These are phyloP conservation scores for Colletotrichum sp. DNA, from an alignment of 2,329 filamentous ascomycete genomes.

Conservation along the genomic window DNA sequence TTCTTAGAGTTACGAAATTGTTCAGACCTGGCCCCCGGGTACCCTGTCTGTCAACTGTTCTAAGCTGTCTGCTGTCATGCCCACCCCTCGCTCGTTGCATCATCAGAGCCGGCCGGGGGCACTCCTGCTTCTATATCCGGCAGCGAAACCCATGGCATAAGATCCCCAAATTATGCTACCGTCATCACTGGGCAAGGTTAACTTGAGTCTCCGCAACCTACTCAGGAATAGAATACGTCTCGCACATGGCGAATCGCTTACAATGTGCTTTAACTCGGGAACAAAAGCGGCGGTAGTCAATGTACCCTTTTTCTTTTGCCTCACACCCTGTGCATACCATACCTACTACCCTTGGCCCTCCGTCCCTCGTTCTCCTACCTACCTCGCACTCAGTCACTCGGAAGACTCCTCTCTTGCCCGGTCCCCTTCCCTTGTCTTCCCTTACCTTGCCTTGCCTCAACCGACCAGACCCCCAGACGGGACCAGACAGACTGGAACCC, in stretches of 20 bases:
- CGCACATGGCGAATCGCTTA: conserved; percentile 52
- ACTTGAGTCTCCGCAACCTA: conserved; percentile 44
- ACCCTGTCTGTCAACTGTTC: conserved; percentile 38
- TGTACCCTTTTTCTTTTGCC: conserved; percentile 26
- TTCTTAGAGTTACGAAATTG: conserved; percentile 36
- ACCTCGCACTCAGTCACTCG: background rate
- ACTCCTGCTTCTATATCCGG: conserved; percentile 58
- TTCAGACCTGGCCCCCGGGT: conserved; percentile 25
- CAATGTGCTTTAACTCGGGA: conserved; percentile 49
- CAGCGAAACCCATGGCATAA: conserved; percentile 58
- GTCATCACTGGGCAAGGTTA: conserved; percentile 52
- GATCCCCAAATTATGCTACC: conserved; percentile 64
- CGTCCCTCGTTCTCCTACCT: background rate
- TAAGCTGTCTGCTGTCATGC: conserved; percentile 32
- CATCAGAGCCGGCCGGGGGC: conserved; percentile 42
- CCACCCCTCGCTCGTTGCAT: conserved; percentile 44
- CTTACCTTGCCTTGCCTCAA: background rate
- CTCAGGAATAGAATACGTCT: conserved; percentile 54
- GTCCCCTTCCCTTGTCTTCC: background rate
- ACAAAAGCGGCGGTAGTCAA: conserved; percentile 44
- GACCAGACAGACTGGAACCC: conserved; percentile 17
- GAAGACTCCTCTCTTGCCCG: background rate
- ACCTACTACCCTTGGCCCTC: conserved; percentile 32
- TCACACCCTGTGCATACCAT: conserved; percentile 12
- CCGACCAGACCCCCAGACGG: conserved; percentile 4